These are phyloP conservation scores for Perkinsus olseni DNA, from an alignment of 169 alveolate genomes.

Conservation along the genomic window DNA sequence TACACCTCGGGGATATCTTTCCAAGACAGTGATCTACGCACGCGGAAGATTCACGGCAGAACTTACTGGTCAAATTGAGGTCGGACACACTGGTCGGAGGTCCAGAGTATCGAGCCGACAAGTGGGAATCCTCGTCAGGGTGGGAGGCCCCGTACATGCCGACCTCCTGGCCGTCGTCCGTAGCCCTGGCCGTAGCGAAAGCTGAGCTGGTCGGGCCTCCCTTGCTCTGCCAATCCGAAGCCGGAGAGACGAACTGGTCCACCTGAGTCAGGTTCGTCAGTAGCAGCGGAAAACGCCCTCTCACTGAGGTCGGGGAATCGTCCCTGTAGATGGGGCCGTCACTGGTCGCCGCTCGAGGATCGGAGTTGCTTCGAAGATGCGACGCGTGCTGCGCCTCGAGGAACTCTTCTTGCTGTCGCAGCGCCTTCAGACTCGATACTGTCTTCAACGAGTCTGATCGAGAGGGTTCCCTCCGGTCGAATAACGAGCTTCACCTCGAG, in stretches of 20 bases:
- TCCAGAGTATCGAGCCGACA: background rate
- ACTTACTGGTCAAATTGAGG: background rate
- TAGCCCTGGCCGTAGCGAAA: background rate
- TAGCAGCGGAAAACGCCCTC: no score
- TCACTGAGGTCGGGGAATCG: background rate
- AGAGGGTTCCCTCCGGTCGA: background rate
- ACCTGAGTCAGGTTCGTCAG: background rate
- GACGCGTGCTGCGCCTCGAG: background rate
- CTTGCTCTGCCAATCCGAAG: background rate
- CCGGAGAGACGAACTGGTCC: background rate
- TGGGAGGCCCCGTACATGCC: background rate
- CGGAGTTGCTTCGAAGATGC: background rate
- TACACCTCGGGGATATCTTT: background rate
- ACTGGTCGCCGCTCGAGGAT: background rate
- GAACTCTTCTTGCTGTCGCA: background rate
- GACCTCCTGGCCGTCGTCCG: background rate
- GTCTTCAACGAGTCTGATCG: background rate
- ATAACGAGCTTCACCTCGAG: background rate
- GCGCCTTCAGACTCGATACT: background rate
- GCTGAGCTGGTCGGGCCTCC: background rate
- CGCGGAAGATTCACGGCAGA: background rate
- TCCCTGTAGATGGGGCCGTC: background rate
- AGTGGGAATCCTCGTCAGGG: background rate
- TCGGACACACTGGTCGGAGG: background rate
- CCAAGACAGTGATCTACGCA: background rate